phyloP scores from a whole-genome alignment of 2,329 filamentous ascomycete species.

The Sporothrix brasiliensis region DNA sequence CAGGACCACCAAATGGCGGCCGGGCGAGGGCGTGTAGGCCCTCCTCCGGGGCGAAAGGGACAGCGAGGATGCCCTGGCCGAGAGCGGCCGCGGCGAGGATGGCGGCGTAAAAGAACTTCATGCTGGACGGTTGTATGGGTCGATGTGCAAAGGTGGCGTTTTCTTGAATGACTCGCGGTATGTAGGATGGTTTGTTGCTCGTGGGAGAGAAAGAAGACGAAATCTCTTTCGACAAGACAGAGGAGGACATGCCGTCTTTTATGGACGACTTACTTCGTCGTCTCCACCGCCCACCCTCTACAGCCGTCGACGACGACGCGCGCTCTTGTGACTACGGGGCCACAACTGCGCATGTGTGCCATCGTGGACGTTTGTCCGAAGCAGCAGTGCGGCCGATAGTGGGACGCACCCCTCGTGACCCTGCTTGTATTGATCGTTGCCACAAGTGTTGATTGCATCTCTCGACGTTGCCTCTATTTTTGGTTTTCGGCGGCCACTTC shows the following conservation, averaged over 20 bases:
- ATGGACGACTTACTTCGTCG: neutral
- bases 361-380: neutral
- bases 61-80: slow-evolving; percentile 9
- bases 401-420: neutral
- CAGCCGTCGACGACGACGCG: neutral
- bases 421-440: neutral
- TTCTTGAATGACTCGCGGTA: too few relatives aligned
- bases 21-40: neutral
- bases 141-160: neutral
- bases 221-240: neutral
- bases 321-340: too few relatives aligned
- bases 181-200: neutral
- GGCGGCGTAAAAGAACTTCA: slow-evolving; percentile 23
- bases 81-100: slow-evolving; percentile 11
- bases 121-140: neutral
- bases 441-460: neutral
- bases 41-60: neutral
- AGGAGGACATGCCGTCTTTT: neutral
- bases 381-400: neutral
- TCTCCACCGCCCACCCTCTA: too few relatives aligned
- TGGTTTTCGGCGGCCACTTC: neutral
- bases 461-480: neutral
- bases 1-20: neutral
- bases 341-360: neutral
- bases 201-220: neutral